phyloP scores from a whole-genome alignment of 148 eudicot genomes.

The Cornus controversa region DNA sequence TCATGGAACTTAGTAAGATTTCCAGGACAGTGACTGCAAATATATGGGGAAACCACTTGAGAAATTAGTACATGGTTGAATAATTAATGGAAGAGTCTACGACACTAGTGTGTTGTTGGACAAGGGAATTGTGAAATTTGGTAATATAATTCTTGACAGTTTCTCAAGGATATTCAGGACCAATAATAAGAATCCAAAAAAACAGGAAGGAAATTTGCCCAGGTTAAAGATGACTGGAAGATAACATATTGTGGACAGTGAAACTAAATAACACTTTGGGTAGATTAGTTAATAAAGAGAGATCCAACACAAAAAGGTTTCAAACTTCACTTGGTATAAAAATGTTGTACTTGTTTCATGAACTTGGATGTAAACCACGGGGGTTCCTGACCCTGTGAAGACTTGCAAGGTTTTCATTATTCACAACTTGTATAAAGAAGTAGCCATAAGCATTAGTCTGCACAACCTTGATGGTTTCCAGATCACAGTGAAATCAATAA shows the following conservation, averaged over 20 bases:
- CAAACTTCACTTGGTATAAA: background rate
- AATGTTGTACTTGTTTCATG: background rate
- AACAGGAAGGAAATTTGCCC: background rate
- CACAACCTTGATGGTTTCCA: background rate
- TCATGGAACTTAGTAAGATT: background rate
- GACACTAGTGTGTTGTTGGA: background rate
- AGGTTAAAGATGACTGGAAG: no score
- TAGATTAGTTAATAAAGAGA: background rate
- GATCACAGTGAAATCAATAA: background rate
- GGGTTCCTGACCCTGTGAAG: background rate
- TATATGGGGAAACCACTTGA: background rate
- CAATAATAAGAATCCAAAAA: background rate
- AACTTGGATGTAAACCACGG: background rate
- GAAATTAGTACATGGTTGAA: background rate
- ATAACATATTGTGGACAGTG: background rate
- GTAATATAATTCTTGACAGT: background rate
- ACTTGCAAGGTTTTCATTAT: background rate
- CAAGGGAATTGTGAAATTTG: background rate
- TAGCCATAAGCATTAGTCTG: background rate
- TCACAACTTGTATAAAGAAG: no score
- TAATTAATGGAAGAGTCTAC: background rate
- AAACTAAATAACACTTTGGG: background rate
- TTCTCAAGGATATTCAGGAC: background rate
- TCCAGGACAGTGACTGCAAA: background rate
- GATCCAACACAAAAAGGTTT: background rate